Evolutionary conservation across 1,284 basidiomycete species (phyloP).

Genomic region (Cystobasidium sp.): DNA sequence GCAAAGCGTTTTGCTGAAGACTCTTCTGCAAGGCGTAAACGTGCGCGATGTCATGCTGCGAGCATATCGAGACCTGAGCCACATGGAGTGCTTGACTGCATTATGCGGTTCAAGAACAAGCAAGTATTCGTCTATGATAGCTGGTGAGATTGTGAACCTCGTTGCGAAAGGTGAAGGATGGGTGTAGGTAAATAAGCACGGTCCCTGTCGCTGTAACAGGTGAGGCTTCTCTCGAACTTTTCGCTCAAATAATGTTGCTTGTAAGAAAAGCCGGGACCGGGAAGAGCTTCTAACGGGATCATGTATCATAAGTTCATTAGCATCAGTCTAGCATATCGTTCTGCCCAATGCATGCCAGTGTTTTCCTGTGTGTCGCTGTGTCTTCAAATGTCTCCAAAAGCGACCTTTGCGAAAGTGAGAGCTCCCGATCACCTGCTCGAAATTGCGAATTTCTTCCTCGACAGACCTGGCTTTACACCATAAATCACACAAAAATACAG

Average conservation of each 20-base stretch:
- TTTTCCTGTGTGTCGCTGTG: no score
- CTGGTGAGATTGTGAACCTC: slow-evolving; percentile 31
- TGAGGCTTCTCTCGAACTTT: slow-evolving; percentile 13
- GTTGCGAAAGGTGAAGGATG: slow-evolving; percentile 26
- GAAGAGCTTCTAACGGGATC: no score
- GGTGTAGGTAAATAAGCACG: background rate
- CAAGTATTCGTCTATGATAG: slow-evolving; percentile 43
- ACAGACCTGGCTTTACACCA: background rate
- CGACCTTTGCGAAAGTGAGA: background rate
- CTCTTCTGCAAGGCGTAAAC: slow-evolving; percentile 34
- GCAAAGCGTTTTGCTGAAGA: slow-evolving; percentile 39
- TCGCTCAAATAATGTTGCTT: background rate
- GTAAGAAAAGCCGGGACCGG: background rate
- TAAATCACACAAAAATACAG: slow-evolving; percentile 12
- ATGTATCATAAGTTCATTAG: no score
- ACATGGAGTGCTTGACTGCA: slow-evolving; percentile 41
- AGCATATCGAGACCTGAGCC: slow-evolving; percentile 40
- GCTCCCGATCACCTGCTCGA: slow-evolving; percentile 2
- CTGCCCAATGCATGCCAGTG: no score
- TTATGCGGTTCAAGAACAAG: slow-evolving; percentile 20
- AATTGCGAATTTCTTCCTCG: slow-evolving; percentile 18
- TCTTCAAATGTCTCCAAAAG: no score
- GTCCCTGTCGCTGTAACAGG: background rate
- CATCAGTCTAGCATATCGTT: no score
- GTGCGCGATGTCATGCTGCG: slow-evolving; percentile 30